These are phyloP conservation scores for Fusarium falciforme DNA, from an alignment of 2,329 filamentous ascomycete genomes.

Conservation along the genomic window DNA sequence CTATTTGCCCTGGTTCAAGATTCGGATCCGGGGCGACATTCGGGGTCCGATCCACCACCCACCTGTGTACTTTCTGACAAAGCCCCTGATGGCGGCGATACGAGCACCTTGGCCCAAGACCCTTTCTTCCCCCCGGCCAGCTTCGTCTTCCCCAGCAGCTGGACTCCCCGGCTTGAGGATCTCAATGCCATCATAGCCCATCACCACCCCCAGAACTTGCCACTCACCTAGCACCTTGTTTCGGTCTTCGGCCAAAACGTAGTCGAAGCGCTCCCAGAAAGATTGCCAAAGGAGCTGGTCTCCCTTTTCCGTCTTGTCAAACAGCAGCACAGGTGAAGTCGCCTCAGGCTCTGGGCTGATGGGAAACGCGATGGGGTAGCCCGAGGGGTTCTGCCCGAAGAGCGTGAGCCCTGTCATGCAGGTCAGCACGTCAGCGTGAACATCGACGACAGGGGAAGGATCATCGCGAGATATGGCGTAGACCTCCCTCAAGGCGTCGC, in stretches of 20 bases:
- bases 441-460: slow-evolving; percentile 47
- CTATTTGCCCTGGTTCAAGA: slow-evolving; percentile 53
- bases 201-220: slow-evolving; percentile 67
- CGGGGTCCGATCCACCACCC: slow-evolving; percentile 75
- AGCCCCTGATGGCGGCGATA: slow-evolving; percentile 53
- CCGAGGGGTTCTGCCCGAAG: slow-evolving; percentile 65
- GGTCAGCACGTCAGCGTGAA: slow-evolving; percentile 74
- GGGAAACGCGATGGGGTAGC: slow-evolving; percentile 50
- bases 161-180: slow-evolving; percentile 61
- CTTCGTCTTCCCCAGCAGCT: slow-evolving; percentile 6
- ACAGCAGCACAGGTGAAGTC: slow-evolving; percentile 49
- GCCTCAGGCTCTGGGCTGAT: slow-evolving; percentile 25
- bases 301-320: slow-evolving; percentile 71
- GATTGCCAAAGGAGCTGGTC: slow-evolving; percentile 54
- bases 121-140: slow-evolving; percentile 29
- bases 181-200: slow-evolving; percentile 70
- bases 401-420: slow-evolving; percentile 79
- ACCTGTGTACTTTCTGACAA: slow-evolving; percentile 60
- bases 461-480: slow-evolving; percentile 49
- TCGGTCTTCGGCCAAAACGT: slow-evolving; percentile 67
- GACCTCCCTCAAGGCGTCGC: slow-evolving; percentile 75
- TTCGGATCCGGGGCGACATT: slow-evolving; percentile 66
- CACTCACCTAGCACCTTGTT: slow-evolving; percentile 61
- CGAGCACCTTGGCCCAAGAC: slow-evolving; percentile 60
- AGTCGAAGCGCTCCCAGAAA: slow-evolving; percentile 75